A percentile compares a stretch with the other conserved stretches of the same genome.
phyloP scores from a whole-genome alignment of 768 basidiomycete genomes.

The Lentinula sp. region DNA sequence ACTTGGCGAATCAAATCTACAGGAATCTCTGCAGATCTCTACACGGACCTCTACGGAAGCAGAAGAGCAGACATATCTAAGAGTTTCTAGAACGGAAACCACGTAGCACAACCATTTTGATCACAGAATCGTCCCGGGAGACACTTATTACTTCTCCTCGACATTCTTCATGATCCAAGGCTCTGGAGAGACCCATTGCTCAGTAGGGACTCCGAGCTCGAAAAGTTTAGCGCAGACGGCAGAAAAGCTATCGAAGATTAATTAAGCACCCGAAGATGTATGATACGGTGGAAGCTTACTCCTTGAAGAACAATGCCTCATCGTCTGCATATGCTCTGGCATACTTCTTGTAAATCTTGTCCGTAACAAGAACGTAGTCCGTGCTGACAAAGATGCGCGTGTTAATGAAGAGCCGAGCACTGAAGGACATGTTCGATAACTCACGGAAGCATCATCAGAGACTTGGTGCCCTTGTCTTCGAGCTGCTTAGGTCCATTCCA shows the following conservation, averaged over 20 bases:
- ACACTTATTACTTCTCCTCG: conserved; percentile 32
- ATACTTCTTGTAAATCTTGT: conserved; percentile 89
- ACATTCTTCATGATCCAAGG: conserved; percentile 68
- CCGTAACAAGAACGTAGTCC: conserved; percentile 83
- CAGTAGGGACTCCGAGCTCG: conserved; percentile 86
- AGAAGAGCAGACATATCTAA: not conserved
- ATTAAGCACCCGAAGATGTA: conserved; percentile 5
- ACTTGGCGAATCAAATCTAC: not conserved
- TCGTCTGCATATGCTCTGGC: conserved; percentile 84
- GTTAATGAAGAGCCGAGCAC: not conserved
- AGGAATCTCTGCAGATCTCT: not conserved
- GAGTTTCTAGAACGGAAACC: not conserved
- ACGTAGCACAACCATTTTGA: not conserved
- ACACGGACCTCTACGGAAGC: not conserved
- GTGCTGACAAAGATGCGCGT: conserved; percentile 36
- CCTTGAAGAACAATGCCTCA: conserved; percentile 86
- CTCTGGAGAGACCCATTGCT: conserved; percentile 70
- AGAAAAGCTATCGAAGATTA: conserved; percentile 59
- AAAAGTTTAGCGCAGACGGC: conserved; percentile 71
- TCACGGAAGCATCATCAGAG: conserved; percentile 94
- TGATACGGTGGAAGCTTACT: conserved; percentile 46
- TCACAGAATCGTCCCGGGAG: not conserved
- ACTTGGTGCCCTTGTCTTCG: conserved; percentile 83
- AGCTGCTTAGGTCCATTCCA: conserved; percentile 93
- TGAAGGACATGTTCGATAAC: conserved; percentile 21